Evolutionary conservation across 768 basidiomycete genomes (phyloP), one percentile per base, ranked within the genome.

Genomic region (Mycena epipterygia): DNA sequence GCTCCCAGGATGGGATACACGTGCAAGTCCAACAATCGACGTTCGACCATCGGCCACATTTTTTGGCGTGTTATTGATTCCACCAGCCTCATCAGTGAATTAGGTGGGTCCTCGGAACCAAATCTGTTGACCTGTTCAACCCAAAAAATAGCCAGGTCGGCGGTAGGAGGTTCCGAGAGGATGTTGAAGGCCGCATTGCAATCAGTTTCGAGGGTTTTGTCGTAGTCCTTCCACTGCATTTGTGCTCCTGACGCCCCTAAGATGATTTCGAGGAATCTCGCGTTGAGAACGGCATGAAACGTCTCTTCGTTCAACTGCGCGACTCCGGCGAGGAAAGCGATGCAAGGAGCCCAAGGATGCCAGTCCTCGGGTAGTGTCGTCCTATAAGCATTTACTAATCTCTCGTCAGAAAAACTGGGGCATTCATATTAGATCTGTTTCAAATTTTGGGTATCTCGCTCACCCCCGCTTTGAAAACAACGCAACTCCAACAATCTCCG

Each of bases 381-480:
- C 17, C 1, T 30, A 29, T 53, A 64, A n/a, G 62, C 9, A 32
- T 41, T 0, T 2, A 42, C 35, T 16, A 64, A 27, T 3, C 13
- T 41, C 27, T 42, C 19, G 12, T 52, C 27, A 7, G 30, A 1
- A 23, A 64, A 63, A 1, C 51, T 53, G 11, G 14, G 9, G 13
- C 14, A 2, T 23, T 9, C 4, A 44, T 4, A 23, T 14, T 33
- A 29, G 23, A n/a, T 2, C 5, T 2, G 9, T 35, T 21, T n/a
- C n/a, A n/a, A n/a, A n/a, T n/a, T n/a, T n/a, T n/a, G n/a, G n/a
- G n/a, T n/a, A n/a, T n/a, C n/a, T n/a, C n/a, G n/a, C 64, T 42
- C 19, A 64, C 64, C 53, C 52, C 3, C 53, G 64, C 30, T 64
- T 64, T n/a, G 11, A 33, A 56, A 64, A 64, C 14, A 64, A 30